Evolutionary conservation across 2,329 filamentous ascomycete species (phyloP).

Genomic region (Aspergillus pseudoterreus): DNA sequence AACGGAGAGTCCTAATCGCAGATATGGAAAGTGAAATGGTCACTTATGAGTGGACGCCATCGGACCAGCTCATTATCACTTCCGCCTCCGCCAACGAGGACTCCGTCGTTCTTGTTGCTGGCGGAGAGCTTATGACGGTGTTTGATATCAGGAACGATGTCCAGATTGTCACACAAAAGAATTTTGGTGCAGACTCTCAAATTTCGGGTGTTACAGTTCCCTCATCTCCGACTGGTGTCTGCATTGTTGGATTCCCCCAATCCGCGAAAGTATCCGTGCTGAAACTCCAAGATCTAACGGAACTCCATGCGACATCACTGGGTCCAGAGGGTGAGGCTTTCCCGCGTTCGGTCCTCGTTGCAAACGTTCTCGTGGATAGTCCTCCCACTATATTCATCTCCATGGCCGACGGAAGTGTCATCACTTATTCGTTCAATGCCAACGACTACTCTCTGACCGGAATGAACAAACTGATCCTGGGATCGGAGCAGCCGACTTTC

Average conservation of each 20-base stretch:
- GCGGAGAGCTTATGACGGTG: constrained; percentile 68
- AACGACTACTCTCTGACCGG: constrained; percentile 61
- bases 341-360: constrained; percentile 75
- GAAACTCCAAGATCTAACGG: constrained; percentile 61
- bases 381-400: constrained; percentile 79
- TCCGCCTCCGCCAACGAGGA: constrained; percentile 70
- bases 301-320: constrained; percentile 62
- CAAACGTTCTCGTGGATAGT: constrained; percentile 66
- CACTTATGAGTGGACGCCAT: constrained; percentile 45
- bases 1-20: constrained; percentile 58
- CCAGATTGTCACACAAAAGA: constrained; percentile 55
- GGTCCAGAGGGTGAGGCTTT: constrained; percentile 68
- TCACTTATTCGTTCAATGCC: constrained; percentile 72
- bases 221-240: constrained; percentile 58
- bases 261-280: constrained; percentile 75
- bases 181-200: constrained; percentile 66
- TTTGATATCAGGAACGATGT: constrained; percentile 62
- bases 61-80: constrained; percentile 59
- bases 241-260: constrained; percentile 83
- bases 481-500: constrained; percentile 78
- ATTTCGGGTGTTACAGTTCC: constrained; percentile 81
- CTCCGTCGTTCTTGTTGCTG: constrained; percentile 68
- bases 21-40: constrained; percentile 52
- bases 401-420: constrained; percentile 86
- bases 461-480: constrained; percentile 78